These are phyloP conservation scores for Yarrowia porcina DNA, from an alignment of 805 yeast genomes.

Conservation along the genomic window DNA sequence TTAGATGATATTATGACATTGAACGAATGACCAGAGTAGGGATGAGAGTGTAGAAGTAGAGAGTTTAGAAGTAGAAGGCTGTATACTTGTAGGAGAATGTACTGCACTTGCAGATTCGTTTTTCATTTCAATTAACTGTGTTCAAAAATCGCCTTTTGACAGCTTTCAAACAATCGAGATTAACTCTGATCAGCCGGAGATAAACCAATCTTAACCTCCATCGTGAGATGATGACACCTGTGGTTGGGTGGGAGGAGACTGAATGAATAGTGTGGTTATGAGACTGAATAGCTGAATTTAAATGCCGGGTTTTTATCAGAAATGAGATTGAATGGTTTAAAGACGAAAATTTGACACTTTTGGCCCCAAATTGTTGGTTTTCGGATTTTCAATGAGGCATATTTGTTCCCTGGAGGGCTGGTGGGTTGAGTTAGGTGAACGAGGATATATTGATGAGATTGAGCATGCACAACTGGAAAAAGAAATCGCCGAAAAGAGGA, in stretches of 20 bases:
- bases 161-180: neutral
- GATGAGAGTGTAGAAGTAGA: neutral
- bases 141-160: neutral
- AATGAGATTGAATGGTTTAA: too few relatives aligned
- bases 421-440: neutral
- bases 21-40: neutral
- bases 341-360: neutral
- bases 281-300: too few relatives aligned
- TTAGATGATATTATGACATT: constrained; percentile 25
- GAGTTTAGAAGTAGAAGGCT: too few relatives aligned
- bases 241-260: too few relatives aligned
- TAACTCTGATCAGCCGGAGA: constrained; percentile 14
- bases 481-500: too few relatives aligned
- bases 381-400: neutral
- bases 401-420: neutral
- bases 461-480: neutral
- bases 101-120: too few relatives aligned
- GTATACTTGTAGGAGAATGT: too few relatives aligned
- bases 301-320: too few relatives aligned
- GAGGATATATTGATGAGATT: neutral
- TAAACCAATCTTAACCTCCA: neutral
- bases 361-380: neutral
- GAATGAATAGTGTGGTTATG: too few relatives aligned
- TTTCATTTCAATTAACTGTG: too few relatives aligned
- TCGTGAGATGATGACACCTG: neutral